Conservation (phyloP, 768 basidiomycete species). For the Rhizopogon salebrosus region DNA sequence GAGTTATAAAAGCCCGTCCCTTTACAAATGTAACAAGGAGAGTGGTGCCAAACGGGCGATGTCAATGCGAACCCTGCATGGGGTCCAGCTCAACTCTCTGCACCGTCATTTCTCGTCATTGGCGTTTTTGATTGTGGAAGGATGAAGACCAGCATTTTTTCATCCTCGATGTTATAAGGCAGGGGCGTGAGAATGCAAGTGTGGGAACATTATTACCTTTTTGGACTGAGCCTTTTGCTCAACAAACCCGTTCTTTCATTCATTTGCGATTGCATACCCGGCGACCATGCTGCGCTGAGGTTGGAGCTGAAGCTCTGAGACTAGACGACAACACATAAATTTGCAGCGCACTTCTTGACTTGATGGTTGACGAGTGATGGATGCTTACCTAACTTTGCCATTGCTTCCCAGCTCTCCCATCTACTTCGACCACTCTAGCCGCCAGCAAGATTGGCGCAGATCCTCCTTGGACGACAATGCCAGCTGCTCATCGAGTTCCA, state of each 20-base stretch:
- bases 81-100: constrained; percentile 53
- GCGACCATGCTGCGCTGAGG: too few relatives aligned
- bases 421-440: background rate
- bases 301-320: too few relatives aligned
- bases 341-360: background rate
- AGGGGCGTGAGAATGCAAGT: constrained; percentile 10
- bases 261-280: background rate
- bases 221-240: background rate
- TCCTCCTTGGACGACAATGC: constrained; percentile 13
- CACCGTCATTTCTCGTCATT: constrained; percentile 51
- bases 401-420: background rate
- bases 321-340: background rate
- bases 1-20: constrained; percentile 52
- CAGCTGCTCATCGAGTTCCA: constrained; percentile 20
- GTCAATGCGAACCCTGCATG: constrained; percentile 45
- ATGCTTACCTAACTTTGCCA: constrained; percentile 1
- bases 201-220: background rate
- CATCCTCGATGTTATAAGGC: constrained; percentile 1
- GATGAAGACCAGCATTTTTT: constrained; percentile 20
- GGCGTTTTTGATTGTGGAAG: constrained; percentile 46
- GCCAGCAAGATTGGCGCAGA: too few relatives aligned
- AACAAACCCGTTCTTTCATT: background rate
- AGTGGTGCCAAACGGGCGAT: constrained; percentile 62
- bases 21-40: constrained; percentile 51
- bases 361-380: background rate